Percentiles rank a stretch among this genome's conserved stretches.
Conservation (phyloP, 176 grass and related monocot genomes). For the Aegilops umbellulata region DNA sequence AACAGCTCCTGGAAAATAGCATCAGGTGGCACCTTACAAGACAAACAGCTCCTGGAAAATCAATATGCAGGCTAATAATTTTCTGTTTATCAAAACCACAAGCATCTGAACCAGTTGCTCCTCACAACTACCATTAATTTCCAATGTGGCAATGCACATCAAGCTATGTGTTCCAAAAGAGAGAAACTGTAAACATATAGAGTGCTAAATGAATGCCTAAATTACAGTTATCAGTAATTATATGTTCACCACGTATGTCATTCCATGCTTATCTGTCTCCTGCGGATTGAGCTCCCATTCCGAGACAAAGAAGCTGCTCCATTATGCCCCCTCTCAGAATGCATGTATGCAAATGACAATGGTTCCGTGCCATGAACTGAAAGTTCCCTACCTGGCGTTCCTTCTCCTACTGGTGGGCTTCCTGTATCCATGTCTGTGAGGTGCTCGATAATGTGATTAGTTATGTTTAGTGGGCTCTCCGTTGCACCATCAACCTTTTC, state of each 20-base stretch:
- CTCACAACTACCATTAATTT: not conserved
- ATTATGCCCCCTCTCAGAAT: not conserved
- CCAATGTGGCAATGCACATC: not conserved
- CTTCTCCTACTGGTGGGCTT: constrained; percentile 33
- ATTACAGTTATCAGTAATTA: not conserved
- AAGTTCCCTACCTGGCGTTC: constrained; percentile 51
- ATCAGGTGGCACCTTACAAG: not conserved
- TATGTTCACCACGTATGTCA: not conserved
- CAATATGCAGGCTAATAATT: not conserved
- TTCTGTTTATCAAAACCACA: not conserved
- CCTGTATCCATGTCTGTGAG: constrained; percentile 26
- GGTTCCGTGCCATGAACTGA: constrained; percentile 19
- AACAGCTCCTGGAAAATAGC: not conserved
- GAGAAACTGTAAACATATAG: not conserved
- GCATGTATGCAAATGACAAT: constrained; percentile 59
- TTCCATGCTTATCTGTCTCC: not conserved
- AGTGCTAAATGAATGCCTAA: constrained; percentile 23
- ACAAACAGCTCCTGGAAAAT: not conserved
- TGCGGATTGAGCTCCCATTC: not conserved
- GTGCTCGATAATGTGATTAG: constrained; percentile 12
- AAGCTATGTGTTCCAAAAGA: not conserved
- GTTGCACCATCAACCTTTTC: not conserved
- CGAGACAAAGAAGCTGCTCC: constrained; percentile 13
- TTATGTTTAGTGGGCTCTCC: constrained; percentile 26
- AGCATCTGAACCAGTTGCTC: not conserved